Base-by-base conservation (phyloP, 768 basidiomycete species). In the Suillus alpinus region DNA sequence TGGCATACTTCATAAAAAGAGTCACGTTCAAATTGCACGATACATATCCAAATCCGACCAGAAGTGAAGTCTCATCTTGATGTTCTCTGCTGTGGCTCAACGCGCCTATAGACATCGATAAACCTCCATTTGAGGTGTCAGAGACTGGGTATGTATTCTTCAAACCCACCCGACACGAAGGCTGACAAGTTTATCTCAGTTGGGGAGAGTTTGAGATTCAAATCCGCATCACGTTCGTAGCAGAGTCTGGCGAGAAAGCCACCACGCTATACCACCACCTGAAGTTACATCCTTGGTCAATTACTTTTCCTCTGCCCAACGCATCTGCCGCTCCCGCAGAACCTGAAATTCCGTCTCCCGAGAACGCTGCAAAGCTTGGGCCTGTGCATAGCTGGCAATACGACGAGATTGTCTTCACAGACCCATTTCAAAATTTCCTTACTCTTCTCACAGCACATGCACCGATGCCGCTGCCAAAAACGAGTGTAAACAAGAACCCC, bases 121-220 rank as follows among this genome's bases (percentile, higher is more conserved):
- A 91, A 70, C 85, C 94, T 4, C 97, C 97, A 0, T 99, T 95
- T 69, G 92, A 94, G 66, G 88, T 98, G 16, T 88, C 95, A 10
- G 97, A 98, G 75, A 98, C 97, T 16, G 97, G 97, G 92, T 88
- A 65, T 20, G 82, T 71, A 29, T 18, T 6, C 0, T 50, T 12
- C 10, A 37, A 26, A 20, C 55, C 44, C 8, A 14, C 37, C n/a
- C 52, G 26, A 37, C 46, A 37, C 8, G 2, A 8, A 14, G 13
- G 3, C 26, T 37, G 40, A 40, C 36, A 39, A 44, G 23, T 26
- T 14, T 10, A 4, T 26, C 41, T 10, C 52, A 93, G 91, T 52
- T 99, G 97, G 97, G 97, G 97, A 66, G 97, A 99, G 78, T 99
- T 99, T 76, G 94, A 97, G 69, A 90, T 98, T 64, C 86, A 89